Evolutionary conservation across 495 filamentous ascomycete species (phyloP).

Genomic region (Xylaria longipes): DNA sequence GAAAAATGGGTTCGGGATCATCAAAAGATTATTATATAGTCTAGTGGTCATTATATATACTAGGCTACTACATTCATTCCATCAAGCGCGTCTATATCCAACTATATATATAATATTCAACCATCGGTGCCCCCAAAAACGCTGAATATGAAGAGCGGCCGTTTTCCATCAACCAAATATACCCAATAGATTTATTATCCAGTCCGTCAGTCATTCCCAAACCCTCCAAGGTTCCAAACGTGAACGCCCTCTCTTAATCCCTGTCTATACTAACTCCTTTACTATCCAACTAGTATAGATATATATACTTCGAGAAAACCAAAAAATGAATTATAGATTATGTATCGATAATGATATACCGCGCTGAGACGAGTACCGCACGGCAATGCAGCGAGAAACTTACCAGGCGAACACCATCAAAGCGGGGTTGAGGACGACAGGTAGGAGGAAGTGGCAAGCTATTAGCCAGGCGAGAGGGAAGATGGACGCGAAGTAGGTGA

Average conservation of each 20-base stretch:
- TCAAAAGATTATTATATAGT: slow-evolving; percentile 6
- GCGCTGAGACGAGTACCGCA: no score
- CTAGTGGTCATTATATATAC: slow-evolving; percentile 13
- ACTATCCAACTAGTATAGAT: slow-evolving; percentile 15
- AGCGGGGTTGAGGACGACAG: slow-evolving; percentile 67
- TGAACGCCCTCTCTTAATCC: slow-evolving; percentile 9
- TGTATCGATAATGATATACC: neutral
- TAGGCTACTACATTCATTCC: neutral
- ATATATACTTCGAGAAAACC: slow-evolving; percentile 3
- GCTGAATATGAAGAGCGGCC: neutral
- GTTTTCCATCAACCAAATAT: neutral
- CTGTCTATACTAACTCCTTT: slow-evolving; percentile 18
- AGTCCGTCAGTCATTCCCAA: slow-evolving; percentile 9
- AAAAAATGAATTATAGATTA: slow-evolving; percentile 23
- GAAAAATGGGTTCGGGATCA: neutral
- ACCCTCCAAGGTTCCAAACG: neutral
- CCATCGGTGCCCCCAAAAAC: neutral
- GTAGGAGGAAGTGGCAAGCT: slow-evolving; percentile 62
- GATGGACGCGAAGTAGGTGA: slow-evolving; percentile 63
- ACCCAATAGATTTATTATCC: neutral
- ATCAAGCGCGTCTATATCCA: neutral
- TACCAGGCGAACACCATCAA: slow-evolving; percentile 73
- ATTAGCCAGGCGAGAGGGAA: slow-evolving; percentile 63
- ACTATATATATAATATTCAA: neutral
- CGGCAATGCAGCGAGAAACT: neutral